Evolutionary conservation across 1,139 yeast species (phyloP).

Genomic region (Pneumocystis murina): DNA sequence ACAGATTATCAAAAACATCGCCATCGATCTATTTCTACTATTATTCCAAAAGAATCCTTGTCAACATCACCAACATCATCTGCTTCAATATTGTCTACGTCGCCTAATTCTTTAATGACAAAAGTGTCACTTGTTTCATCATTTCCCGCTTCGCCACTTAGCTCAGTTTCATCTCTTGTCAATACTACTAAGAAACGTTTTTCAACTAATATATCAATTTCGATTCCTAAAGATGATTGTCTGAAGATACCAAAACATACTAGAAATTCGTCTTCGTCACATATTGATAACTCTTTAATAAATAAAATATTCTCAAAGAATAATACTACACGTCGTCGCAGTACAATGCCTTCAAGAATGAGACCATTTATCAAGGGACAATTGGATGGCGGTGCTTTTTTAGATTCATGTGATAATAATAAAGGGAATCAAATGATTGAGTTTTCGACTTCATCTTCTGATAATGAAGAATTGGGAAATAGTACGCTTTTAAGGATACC

Average conservation of each 20-base stretch:
- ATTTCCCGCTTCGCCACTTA: slow-evolving; percentile 14
- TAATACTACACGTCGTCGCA: slow-evolving; percentile 5
- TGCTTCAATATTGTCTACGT: slow-evolving; percentile 11
- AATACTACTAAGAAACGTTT: background rate
- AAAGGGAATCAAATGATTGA: background rate
- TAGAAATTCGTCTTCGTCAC: slow-evolving; percentile 5
- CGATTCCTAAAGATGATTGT: background rate
- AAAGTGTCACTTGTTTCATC: slow-evolving; percentile 8
- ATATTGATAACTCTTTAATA: slow-evolving; percentile 10
- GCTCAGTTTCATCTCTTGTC: slow-evolving; percentile 1
- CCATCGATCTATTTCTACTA: slow-evolving; percentile 13
- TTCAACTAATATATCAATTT: background rate
- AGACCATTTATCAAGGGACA: slow-evolving; percentile 4
- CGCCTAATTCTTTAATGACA: slow-evolving; percentile 13
- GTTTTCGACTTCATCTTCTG: slow-evolving; percentile 33
- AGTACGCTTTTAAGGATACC: slow-evolving; percentile 41
- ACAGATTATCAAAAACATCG: slow-evolving; percentile 8
- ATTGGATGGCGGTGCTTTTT: background rate
- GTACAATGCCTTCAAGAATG: slow-evolving; percentile 6
- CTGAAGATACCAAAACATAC: background rate
- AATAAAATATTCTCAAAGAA: slow-evolving; percentile 4
- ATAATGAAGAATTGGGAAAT: slow-evolving; percentile 44
- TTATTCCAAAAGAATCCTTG: slow-evolving; percentile 9
- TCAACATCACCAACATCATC: slow-evolving; percentile 9
- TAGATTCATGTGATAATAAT: background rate